phyloP scores from a whole-genome alignment of 176 grass and related monocot genomes.

The Rhynchospora breviuscula region DNA sequence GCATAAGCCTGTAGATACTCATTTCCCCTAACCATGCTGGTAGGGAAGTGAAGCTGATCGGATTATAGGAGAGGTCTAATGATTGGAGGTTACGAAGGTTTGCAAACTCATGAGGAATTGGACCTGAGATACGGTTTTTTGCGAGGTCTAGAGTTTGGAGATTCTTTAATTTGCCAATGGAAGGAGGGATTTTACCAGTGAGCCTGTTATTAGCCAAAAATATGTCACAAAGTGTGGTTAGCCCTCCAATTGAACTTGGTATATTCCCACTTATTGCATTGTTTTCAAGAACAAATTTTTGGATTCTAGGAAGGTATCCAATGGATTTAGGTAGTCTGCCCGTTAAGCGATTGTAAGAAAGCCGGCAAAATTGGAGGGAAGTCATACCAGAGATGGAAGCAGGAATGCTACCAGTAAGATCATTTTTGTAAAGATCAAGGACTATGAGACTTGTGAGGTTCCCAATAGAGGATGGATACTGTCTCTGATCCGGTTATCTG shows the following conservation, averaged over 20 bases:
- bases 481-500: conserved; percentile 32
- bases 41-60: not conserved
- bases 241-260: conserved; percentile 26
- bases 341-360: conserved; percentile 32
- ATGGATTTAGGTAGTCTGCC: conserved; percentile 35
- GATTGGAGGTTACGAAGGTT: conserved; percentile 26
- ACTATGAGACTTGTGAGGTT: conserved; percentile 23
- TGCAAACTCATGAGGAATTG: conserved; percentile 24
- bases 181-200: conserved; percentile 31
- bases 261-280: conserved; percentile 32
- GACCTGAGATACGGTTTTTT: conserved; percentile 27
- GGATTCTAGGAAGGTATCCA: conserved; percentile 29
- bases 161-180: conserved; percentile 17
- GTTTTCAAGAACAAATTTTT: conserved; percentile 27
- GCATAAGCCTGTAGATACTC: conserved; percentile 35
- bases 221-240: conserved; percentile 23
- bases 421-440: conserved; percentile 34
- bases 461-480: conserved; percentile 32
- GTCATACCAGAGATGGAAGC: conserved; percentile 27
- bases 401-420: conserved; percentile 25
- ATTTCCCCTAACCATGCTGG: conserved; percentile 30
- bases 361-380: conserved; percentile 29
- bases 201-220: conserved; percentile 36
- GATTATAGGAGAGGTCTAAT: conserved; percentile 41
- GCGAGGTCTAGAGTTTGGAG: conserved; percentile 32